Evolutionary conservation across 768 basidiomycete species (phyloP).

Genomic region (Rubroboletus satanas): DNA sequence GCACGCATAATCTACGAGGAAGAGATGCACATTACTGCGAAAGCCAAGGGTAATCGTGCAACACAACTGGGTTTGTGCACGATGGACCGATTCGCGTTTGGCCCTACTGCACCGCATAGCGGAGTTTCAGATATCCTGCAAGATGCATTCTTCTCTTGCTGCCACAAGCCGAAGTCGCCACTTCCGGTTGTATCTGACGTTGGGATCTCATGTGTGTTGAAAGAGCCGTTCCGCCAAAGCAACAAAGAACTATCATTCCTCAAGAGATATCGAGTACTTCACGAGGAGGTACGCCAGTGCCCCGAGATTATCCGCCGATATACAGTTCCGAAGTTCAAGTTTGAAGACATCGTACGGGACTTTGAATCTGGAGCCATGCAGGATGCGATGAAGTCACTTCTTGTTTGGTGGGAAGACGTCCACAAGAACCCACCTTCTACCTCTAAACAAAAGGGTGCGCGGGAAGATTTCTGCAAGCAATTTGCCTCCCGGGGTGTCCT

Average conservation of each 20-base stretch:
- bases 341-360: conserved; percentile 6
- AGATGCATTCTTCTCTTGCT: conserved; percentile 14
- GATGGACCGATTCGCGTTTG: conserved; percentile 79
- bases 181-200: conserved; percentile 13
- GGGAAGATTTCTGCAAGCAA: conserved; percentile 4
- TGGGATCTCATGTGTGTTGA: conserved; percentile 2
- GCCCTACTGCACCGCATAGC: conserved; percentile 26
- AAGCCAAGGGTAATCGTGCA: neutral
- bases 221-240: conserved; percentile 2
- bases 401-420: conserved; percentile 9
- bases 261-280: conserved; percentile 2
- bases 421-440: neutral
- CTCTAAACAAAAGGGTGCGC: conserved; percentile 6
- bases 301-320: conserved; percentile 8
- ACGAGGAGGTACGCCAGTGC: neutral
- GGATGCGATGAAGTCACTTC: conserved; percentile 7
- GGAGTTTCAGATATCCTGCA: conserved; percentile 12
- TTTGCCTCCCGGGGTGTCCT: conserved; percentile 46
- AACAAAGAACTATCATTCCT: conserved; percentile 5
- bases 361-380: conserved; percentile 8
- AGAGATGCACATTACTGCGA: conserved; percentile 45
- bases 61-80: conserved; percentile 53
- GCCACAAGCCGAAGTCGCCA: neutral
- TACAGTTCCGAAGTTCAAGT: conserved; percentile 1
- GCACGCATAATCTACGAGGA: conserved; percentile 80